Evolutionary conservation across 1,139 yeast species (phyloP).

Genomic region (Meyerozyma guilliermondii): DNA sequence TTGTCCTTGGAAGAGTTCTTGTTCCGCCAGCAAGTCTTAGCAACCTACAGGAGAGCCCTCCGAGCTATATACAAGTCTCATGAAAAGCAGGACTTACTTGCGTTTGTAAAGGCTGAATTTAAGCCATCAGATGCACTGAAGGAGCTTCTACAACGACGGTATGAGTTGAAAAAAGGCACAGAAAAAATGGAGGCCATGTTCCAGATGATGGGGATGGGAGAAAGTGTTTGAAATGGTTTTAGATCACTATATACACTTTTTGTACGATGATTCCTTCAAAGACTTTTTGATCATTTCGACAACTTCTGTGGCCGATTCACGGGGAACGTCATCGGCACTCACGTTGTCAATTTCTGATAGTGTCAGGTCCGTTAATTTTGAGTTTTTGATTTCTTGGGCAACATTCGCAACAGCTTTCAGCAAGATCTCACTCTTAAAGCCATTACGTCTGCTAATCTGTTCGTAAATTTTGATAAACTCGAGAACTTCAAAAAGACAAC

Average conservation of each 20-base stretch:
- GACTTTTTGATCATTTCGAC: not conserved
- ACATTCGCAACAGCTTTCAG: not conserved
- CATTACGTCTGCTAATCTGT: not conserved
- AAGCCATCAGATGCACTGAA: slow-evolving; percentile 19
- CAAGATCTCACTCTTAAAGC: not conserved
- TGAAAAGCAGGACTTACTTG: slow-evolving; percentile 31
- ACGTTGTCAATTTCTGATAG: not conserved
- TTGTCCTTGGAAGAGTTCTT: slow-evolving; percentile 39
- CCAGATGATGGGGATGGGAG: slow-evolving; percentile 13
- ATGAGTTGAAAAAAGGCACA: slow-evolving; percentile 33
- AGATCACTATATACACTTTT: not conserved
- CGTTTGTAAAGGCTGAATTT: slow-evolving; percentile 33
- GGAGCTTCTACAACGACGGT: slow-evolving; percentile 34
- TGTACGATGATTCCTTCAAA: not conserved
- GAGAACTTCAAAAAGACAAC: not conserved
- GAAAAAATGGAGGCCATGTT: slow-evolving; percentile 20
- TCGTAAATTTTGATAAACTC: not conserved
- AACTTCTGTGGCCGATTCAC: not conserved
- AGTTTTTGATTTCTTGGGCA: not conserved
- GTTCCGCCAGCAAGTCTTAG: slow-evolving; percentile 29
- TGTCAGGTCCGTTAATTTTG: not conserved
- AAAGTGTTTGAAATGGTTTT: not conserved
- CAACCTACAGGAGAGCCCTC: slow-evolving; percentile 29
- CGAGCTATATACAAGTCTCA: slow-evolving; percentile 33
- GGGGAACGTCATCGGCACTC: not conserved